A percentile compares a stretch with the other conserved stretches of the same genome.
Evolutionary conservation across 495 filamentous ascomycete species (phyloP).

Genomic region (Podospora fimiseda): DNA sequence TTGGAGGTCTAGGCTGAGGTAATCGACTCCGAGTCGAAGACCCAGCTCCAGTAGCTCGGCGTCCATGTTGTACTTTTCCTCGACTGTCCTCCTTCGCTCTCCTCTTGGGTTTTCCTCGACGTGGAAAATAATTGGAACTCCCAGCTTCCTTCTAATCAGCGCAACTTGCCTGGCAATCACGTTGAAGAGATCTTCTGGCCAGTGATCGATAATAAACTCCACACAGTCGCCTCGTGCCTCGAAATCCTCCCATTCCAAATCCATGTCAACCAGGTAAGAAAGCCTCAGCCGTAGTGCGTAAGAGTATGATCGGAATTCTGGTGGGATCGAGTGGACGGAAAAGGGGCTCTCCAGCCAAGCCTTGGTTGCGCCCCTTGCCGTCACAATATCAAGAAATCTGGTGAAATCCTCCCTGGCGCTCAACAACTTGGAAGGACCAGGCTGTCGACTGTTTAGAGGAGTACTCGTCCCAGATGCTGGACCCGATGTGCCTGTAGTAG

Average conservation of each 20-base stretch:
- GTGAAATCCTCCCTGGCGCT: constrained; percentile 69
- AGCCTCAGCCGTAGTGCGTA: constrained; percentile 60
- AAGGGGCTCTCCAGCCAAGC: constrained; percentile 64
- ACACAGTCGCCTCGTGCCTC: constrained; percentile 67
- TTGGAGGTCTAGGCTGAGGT: constrained; percentile 59
- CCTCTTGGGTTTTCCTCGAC: constrained; percentile 50
- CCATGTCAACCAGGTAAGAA: constrained; percentile 50
- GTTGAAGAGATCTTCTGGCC: constrained; percentile 46
- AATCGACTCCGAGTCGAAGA: constrained; percentile 68
- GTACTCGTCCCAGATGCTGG: constrained; percentile 24
- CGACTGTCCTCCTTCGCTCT: constrained; percentile 29
- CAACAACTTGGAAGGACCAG: constrained; percentile 54
- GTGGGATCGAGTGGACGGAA: constrained; percentile 60
- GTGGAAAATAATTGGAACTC: constrained; percentile 63
- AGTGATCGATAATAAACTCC: constrained; percentile 61
- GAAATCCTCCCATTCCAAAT: constrained; percentile 53
- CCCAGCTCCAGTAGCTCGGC: constrained; percentile 59
- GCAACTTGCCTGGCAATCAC: constrained; percentile 53
- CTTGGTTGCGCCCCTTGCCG: constrained; percentile 48
- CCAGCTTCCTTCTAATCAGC: constrained; percentile 55
- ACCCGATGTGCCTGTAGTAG: constrained; percentile 1
- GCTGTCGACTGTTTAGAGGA: constrained; percentile 28
- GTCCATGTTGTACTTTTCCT: constrained; percentile 46
- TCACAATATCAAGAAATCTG: constrained; percentile 60
- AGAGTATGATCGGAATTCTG: constrained; percentile 58